Percentiles rank a stretch among this genome's conserved stretches.
phyloP scores from a whole-genome alignment of 306 rosid species.

The Cicer yamashitae region DNA sequence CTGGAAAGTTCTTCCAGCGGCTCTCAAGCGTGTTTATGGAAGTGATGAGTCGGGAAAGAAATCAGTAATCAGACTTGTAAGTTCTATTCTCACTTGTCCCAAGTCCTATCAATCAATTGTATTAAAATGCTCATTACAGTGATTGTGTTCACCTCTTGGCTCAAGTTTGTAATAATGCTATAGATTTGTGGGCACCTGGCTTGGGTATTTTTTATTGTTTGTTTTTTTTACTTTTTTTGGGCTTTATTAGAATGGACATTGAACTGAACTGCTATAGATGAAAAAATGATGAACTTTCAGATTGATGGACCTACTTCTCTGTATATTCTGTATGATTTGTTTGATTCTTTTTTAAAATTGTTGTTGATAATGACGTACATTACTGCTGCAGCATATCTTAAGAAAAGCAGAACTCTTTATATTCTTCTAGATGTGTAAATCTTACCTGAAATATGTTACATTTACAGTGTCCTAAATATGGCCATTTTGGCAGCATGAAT shows the following conservation, averaged over 20 bases:
- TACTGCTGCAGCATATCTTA: slow-evolving; percentile 23
- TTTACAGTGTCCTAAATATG: neutral
- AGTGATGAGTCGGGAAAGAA: slow-evolving; percentile 68
- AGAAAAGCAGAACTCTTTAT: slow-evolving; percentile 2
- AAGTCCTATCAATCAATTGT: slow-evolving; percentile 27
- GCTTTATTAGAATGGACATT: slow-evolving; percentile 21
- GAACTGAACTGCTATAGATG: slow-evolving; percentile 6
- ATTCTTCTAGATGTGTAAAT: slow-evolving; percentile 13
- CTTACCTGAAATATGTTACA: neutral
- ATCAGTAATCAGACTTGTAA: slow-evolving; percentile 74
- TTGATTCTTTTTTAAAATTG: neutral
- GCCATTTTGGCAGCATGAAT: neutral
- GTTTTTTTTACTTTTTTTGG: neutral
- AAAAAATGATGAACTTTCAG: slow-evolving; percentile 18
- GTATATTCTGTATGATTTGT: slow-evolving; percentile 16
- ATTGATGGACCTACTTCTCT: slow-evolving; percentile 4
- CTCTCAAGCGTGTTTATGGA: slow-evolving; percentile 69
- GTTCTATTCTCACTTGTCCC: slow-evolving; percentile 39
- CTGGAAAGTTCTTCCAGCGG: slow-evolving; percentile 89
- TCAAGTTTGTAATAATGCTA: slow-evolving; percentile 14
- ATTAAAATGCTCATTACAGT: slow-evolving; percentile 21
- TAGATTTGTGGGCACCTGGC: neutral
- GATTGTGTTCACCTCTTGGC: slow-evolving; percentile 18
- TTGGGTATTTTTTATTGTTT: slow-evolving; percentile 12
- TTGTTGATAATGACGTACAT: neutral